phyloP scores from a whole-genome alignment of 257 asterid genomes.

The Parsonsia alboflavescens region DNA sequence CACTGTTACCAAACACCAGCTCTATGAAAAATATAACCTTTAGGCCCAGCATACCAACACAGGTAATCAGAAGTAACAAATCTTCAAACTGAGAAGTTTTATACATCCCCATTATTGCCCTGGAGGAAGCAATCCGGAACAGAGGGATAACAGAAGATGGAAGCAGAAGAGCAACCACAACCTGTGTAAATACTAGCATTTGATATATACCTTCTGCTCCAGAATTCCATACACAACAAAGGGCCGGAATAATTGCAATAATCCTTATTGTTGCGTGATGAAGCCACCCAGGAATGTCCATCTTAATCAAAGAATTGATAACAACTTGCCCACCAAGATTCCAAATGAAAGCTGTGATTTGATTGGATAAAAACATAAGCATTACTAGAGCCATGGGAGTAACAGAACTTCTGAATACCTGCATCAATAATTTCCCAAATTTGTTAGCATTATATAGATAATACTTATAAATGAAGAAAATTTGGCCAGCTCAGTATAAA shows the following conservation, averaged over 20 bases:
- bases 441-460: conserved; percentile 5
- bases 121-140: conserved; percentile 80
- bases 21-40: conserved; percentile 69
- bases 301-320: conserved; percentile 48
- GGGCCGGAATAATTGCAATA: conserved; percentile 78
- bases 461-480: not conserved
- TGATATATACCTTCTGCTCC: conserved; percentile 94
- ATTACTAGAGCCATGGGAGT: conserved; percentile 54
- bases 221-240: conserved; percentile 68
- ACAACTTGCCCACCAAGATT: conserved; percentile 62
- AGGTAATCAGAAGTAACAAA: conserved; percentile 50
- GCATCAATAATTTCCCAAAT: conserved; percentile 30
- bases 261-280: conserved; percentile 84
- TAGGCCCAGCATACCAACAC: conserved; percentile 67
- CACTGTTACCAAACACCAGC: conserved; percentile 83
- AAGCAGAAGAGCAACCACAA: conserved; percentile 75
- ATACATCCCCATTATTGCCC: conserved; percentile 70
- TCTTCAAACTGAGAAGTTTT: conserved; percentile 56
- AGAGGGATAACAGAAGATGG: conserved; percentile 92
- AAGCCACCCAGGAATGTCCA: conserved; percentile 91
- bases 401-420: conserved; percentile 69
- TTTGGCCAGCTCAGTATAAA: conserved; percentile 7
- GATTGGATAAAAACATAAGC: conserved; percentile 62
- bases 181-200: conserved; percentile 73
- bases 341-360: conserved; percentile 73